Percentiles rank a stretch among this genome's conserved stretches.
Evolutionary conservation across 2,329 filamentous ascomycete genomes (phyloP).

Genomic region (Trichoderma atroviride): DNA sequence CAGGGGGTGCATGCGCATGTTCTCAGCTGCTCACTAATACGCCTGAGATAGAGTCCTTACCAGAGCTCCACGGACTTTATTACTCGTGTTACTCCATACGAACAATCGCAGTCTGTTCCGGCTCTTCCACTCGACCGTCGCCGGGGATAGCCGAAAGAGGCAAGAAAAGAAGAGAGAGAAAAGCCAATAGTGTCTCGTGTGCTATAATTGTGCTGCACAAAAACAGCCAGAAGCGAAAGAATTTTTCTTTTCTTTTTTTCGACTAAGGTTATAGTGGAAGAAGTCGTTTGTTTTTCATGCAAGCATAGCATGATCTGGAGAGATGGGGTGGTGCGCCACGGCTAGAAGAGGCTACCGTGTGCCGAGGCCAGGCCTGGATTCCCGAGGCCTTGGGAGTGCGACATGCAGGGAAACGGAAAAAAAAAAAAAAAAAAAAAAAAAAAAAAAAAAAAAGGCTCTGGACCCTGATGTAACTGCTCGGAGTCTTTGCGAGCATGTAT

Average conservation of each 20-base stretch:
- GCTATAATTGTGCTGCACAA: not conserved
- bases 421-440: not conserved
- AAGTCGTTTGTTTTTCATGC: conserved; percentile 18
- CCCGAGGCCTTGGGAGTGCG: conserved; percentile 12
- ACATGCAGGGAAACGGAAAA: not conserved
- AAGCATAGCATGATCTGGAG: conserved; percentile 24
- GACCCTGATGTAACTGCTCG: not conserved
- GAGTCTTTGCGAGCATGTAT: not conserved
- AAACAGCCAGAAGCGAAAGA: not conserved
- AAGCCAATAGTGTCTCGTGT: not conserved
- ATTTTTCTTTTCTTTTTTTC: not conserved
- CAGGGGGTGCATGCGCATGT: not conserved
- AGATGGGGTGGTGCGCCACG: not conserved
- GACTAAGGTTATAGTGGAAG: not conserved
- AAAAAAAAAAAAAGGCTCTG: not conserved
- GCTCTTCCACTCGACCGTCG: conserved; percentile 15
- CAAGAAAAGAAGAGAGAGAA: not conserved
- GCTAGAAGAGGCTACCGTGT: conserved; percentile 2
- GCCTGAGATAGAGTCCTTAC: not conserved
- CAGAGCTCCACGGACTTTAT: not conserved
- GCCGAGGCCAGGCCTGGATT: not conserved
- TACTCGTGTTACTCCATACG: not conserved
- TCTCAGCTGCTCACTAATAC: conserved; percentile 11
- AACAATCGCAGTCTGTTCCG: not conserved
- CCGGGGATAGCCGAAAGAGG: conserved; percentile 14